phyloP scores from a whole-genome alignment of 768 basidiomycete genomes.

The Leccinum subtestaceum region DNA sequence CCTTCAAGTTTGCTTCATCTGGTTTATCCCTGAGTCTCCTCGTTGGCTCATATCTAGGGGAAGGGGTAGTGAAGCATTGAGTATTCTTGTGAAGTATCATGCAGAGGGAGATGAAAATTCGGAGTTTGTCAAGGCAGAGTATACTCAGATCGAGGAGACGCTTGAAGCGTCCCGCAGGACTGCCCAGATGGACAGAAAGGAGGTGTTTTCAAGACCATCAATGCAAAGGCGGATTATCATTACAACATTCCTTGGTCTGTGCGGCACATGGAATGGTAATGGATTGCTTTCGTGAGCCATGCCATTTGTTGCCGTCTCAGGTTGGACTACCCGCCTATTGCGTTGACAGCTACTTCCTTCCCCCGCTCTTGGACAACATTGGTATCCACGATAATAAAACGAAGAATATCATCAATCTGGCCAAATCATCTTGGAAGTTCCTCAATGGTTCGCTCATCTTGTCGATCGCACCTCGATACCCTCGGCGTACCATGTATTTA shows the following conservation, averaged over 20 bases:
- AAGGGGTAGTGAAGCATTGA: not conserved
- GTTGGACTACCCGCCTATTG: not conserved
- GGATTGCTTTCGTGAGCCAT: not conserved
- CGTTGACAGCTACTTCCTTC: not conserved
- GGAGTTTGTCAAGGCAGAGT: not conserved
- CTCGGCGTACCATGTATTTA: not conserved
- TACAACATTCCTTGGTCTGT: not conserved
- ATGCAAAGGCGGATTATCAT: not conserved
- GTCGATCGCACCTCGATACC: not conserved
- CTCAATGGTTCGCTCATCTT: not conserved
- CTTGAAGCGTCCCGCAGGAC: not conserved
- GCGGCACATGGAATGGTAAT: not conserved
- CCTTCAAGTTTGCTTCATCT: not conserved
- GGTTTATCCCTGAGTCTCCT: not conserved
- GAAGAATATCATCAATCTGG: not conserved
- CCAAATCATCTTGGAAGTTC: not conserved
- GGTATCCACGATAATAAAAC: not conserved
- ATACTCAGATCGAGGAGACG: not conserved
- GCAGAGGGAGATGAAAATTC: too few relatives aligned
- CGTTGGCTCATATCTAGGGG: not conserved
- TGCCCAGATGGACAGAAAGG: not conserved
- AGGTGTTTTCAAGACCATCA: not conserved
- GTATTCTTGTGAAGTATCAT: too few relatives aligned
- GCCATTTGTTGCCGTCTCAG: not conserved
- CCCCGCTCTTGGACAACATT: not conserved